A percentile compares a stretch with the other conserved stretches of the same genome.
Conservation (phyloP, 352 stramenopile species). For the Pythium diclinum region DNA sequence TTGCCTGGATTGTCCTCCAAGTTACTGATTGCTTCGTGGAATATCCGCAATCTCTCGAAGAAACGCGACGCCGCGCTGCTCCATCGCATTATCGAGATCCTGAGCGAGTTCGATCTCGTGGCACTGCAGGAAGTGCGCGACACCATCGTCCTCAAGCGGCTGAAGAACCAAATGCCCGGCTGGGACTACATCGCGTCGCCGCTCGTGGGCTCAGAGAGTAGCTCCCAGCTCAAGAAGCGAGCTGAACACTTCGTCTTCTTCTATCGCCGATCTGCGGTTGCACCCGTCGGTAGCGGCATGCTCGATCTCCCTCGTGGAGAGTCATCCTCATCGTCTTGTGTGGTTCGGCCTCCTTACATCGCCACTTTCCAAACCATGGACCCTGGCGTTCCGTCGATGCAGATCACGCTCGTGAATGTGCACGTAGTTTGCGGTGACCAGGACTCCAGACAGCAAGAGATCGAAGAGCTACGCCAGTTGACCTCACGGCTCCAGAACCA, state of each 20-base stretch:
- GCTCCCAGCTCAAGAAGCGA: conserved; percentile 26
- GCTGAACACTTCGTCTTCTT: conserved; percentile 56
- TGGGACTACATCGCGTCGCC: conserved; percentile 60
- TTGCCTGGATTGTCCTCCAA: conserved; percentile 21
- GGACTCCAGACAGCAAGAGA: conserved; percentile 10
- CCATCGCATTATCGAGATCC: conserved; percentile 42
- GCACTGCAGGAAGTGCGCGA: conserved; percentile 67
- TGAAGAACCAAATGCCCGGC: conserved; percentile 52
- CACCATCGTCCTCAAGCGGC: conserved; percentile 49
- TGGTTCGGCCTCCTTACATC: conserved; percentile 46
- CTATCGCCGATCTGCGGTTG: conserved; percentile 37
- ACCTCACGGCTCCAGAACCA: not conserved
- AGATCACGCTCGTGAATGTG: conserved; percentile 41
- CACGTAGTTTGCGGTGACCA: conserved; percentile 26
- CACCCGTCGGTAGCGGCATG: not conserved
- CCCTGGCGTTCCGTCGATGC: conserved; percentile 19
- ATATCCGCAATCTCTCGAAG: conserved; percentile 69
- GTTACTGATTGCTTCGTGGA: conserved; percentile 64
- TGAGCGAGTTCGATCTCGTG: conserved; percentile 65
- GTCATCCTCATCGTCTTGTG: conserved; percentile 4
- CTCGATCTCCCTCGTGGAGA: not conserved
- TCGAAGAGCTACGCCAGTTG: conserved; percentile 15
- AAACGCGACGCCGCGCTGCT: conserved; percentile 37
- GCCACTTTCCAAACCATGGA: conserved; percentile 33
- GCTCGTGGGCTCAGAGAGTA: conserved; percentile 29